Percentiles rank a stretch among this genome's conserved stretches.
Conservation (phyloP, 2,329 filamentous ascomycete species). For the Aspergillus latus region DNA sequence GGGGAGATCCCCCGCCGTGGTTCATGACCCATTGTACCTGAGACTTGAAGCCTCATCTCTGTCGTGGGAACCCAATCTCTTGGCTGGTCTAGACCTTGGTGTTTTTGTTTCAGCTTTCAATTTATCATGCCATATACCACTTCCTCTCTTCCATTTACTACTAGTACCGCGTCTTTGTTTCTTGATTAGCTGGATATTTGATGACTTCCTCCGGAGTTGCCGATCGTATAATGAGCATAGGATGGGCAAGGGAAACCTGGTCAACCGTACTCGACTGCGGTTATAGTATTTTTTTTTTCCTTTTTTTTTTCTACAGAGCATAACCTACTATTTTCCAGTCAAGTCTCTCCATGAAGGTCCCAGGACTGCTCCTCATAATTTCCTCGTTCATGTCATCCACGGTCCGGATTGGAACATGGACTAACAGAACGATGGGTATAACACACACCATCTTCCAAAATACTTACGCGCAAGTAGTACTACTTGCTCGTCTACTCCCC, state of each 20-base stretch:
- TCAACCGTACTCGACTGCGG: neutral
- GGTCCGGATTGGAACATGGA: neutral
- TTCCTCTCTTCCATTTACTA: neutral
- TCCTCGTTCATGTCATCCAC: neutral
- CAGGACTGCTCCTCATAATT: neutral
- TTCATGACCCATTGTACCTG: conserved; percentile 13
- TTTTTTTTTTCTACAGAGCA: neutral
- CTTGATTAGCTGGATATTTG: neutral
- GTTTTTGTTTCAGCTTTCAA: neutral
- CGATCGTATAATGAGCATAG: neutral
- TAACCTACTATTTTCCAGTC: neutral
- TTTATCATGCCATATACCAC: neutral
- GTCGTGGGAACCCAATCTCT: conserved; percentile 17
- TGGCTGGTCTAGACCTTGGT: conserved; percentile 5
- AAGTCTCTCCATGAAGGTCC: neutral
- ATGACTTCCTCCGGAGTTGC: neutral
- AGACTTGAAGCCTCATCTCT: conserved; percentile 20
- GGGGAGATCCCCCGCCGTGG: neutral
- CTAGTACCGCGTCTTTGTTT: neutral
- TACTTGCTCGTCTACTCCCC: no score
- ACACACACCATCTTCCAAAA: no score
- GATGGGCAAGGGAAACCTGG: neutral
- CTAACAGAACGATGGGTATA: neutral
- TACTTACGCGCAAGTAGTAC: no score
- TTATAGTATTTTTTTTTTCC: neutral